phyloP scores from a whole-genome alignment of 768 basidiomycete species.

The Kwoniella sp. region DNA sequence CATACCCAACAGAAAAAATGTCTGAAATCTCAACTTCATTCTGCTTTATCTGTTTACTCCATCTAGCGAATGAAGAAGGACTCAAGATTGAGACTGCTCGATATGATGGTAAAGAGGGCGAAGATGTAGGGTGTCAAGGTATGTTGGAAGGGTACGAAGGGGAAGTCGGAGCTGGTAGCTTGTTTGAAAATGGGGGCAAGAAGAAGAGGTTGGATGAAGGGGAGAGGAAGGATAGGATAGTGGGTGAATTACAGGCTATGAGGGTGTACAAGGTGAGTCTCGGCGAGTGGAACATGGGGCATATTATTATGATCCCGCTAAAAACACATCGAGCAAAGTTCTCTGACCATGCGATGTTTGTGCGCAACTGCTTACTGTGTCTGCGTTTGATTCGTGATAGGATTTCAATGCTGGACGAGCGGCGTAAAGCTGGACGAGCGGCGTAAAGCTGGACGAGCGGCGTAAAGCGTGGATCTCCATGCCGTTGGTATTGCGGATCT shows the following conservation, averaged over 20 bases:
- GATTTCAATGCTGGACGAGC: conserved; percentile 21
- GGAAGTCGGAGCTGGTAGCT: conserved; percentile 16
- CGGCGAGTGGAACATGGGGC: too few species aligned
- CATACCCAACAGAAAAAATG: conserved; percentile 92
- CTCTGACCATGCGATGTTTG: background rate
- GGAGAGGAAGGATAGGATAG: conserved; percentile 43
- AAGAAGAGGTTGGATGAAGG: conserved; percentile 32
- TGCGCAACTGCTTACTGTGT: background rate
- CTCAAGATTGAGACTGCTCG: conserved; percentile 67
- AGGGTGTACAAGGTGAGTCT: conserved; percentile 50
- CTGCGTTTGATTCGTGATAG: too few species aligned
- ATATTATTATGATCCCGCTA: too few species aligned
- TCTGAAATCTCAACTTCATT: conserved; percentile 98
- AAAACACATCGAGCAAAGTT: background rate
- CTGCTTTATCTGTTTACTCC: conserved; percentile 97
- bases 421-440: conserved; percentile 9
- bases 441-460: too few species aligned
- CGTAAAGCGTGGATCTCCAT: too few species aligned
- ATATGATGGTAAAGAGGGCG: conserved; percentile 47
- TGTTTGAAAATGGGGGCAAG: conserved; percentile 1
- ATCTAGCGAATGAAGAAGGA: conserved; percentile 95
- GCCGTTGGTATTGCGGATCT: too few species aligned
- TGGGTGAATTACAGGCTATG: conserved; percentile 54
- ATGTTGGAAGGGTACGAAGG: conserved; percentile 27
- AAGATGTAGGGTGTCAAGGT: conserved; percentile 49